Evolutionary conservation across 176 grass and related monocot species (phyloP), one percentile per base, ranked within the genome.

Genomic region (Miscanthus lutarioriparius): DNA sequence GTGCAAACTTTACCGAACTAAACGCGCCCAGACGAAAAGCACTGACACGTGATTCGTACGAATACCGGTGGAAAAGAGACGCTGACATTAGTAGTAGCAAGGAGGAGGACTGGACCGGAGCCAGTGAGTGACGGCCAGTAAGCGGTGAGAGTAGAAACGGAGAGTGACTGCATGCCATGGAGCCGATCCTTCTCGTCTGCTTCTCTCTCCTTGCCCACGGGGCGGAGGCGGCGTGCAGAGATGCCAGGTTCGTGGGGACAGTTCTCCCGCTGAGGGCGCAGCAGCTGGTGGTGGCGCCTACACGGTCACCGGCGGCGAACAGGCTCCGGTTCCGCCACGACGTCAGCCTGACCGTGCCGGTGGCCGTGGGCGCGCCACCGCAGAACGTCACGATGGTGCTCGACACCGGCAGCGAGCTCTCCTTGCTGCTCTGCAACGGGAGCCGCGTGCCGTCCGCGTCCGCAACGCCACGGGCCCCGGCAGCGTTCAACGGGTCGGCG

Each of bases 361-460:
- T 92, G 63, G 63, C 87, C 28, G 86, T 92, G 59, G 92, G 92
- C 72, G 77, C 68, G 72, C 92, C 92, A 47, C 92, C 90, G 78
- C 92, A 94, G 86, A 92, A 94, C 75, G 86, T 87, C 3, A 90
- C 94, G 15, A 92, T 92, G 94, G 94, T 94, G 48, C 88, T 97
- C 39, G 94, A 97, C 87, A 97, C 92, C 47, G 92, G 94, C 74
- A 97, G 92, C 83, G 92, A 97, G 89, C 85, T 97, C 59, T 94
- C 89, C n/a, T 97, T 91, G 94, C 80, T 94, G 25, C 89, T 90
- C 71, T 97, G 94, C 89, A 94, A 92, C 68, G 56, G 70, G 73
- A 91, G 13, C 71, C 9, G n/a, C 80, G 70, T 64, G 25, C 26
- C 79, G 3, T n/a, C 49, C 30, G 17, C 45, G 0, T 19, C 48